Conservation (phyloP, 352 stramenopile species). For the Phytophthora sansomeana region DNA sequence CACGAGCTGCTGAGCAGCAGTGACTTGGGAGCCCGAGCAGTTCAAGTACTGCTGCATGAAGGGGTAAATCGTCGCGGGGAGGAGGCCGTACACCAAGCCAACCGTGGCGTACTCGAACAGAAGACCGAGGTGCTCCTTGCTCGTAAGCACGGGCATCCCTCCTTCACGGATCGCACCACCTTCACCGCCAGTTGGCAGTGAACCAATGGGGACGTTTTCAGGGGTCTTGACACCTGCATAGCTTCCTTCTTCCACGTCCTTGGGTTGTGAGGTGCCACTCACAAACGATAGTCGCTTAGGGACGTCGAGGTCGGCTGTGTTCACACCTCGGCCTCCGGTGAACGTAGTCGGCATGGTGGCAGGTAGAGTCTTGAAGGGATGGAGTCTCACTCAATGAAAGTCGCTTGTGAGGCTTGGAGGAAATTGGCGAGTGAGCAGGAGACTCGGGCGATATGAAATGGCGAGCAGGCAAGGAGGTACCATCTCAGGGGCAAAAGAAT, state of each 20-base stretch:
- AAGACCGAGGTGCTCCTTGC: conserved; percentile 44
- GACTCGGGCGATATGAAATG: neutral
- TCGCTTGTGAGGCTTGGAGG: neutral
- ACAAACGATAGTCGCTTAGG: conserved; percentile 48
- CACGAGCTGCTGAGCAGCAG: conserved; percentile 46
- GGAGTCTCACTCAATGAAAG: too few relatives aligned
- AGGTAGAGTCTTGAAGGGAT: conserved; percentile 33
- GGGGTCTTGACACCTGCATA: conserved; percentile 40
- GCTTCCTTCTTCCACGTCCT: conserved; percentile 31
- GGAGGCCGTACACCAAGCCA: conserved; percentile 45
- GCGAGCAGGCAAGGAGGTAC: neutral
- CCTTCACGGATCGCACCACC: conserved; percentile 40
- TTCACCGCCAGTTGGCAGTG: conserved; percentile 10
- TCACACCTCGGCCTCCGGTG: conserved; percentile 5
- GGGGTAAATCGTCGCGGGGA: conserved; percentile 51
- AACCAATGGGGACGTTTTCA: conserved; percentile 13
- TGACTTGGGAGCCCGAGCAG: conserved; percentile 41
- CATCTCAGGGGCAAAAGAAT: neutral
- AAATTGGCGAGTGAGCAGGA: conserved; percentile 10
- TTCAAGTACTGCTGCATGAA: conserved; percentile 55
- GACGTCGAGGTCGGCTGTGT: conserved; percentile 26
- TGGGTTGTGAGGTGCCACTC: conserved; percentile 26
- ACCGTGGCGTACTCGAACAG: conserved; percentile 50
- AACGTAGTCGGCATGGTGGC: conserved; percentile 34
- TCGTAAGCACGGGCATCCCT: conserved; percentile 34